Evolutionary conservation across 2,329 filamentous ascomycete species (phyloP).

Genomic region (Botrytis deweyae): DNA sequence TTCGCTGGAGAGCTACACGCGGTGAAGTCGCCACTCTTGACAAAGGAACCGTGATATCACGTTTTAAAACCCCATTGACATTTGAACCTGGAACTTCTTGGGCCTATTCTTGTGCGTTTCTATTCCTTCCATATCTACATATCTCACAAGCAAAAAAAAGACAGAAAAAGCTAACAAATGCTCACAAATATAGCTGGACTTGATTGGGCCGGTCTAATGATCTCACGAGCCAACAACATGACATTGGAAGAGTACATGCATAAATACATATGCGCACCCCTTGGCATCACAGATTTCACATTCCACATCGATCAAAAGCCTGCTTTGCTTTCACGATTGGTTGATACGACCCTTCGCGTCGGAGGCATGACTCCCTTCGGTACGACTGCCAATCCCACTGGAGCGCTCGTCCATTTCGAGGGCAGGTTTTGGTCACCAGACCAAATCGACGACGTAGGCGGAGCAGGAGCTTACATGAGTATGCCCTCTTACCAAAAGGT

Average conservation of each 20-base stretch:
- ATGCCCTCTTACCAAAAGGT: constrained; percentile 22
- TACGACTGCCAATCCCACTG: background rate
- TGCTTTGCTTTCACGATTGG: constrained; percentile 11
- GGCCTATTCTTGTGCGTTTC: constrained; percentile 63
- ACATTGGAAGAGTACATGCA: constrained; percentile 30
- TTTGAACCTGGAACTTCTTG: constrained; percentile 63
- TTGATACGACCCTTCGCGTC: constrained; percentile 21
- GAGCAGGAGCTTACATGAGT: constrained; percentile 15
- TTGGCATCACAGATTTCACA: constrained; percentile 23
- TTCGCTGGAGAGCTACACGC: constrained; percentile 21
- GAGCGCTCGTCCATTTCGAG: background rate
- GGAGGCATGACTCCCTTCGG: constrained; percentile 13
- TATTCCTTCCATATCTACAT: constrained; percentile 23
- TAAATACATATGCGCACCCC: constrained; percentile 25
- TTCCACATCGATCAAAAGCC: constrained; percentile 23
- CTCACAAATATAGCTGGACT: constrained; percentile 38
- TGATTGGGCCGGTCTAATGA: constrained; percentile 53
- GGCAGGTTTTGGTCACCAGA: background rate
- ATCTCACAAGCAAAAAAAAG: background rate
- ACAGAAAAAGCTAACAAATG: background rate
- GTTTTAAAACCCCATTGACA: constrained; percentile 48
- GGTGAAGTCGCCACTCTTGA: constrained; percentile 19
- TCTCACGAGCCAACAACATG: constrained; percentile 44
- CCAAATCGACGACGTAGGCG: constrained; percentile 20
- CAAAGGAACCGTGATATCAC: background rate